A percentile compares a stretch with the other conserved stretches of the same genome.
These are phyloP conservation scores for Sporisorium scitamineum DNA, from an alignment of 1,284 basidiomycete genomes.

Conservation along the genomic window DNA sequence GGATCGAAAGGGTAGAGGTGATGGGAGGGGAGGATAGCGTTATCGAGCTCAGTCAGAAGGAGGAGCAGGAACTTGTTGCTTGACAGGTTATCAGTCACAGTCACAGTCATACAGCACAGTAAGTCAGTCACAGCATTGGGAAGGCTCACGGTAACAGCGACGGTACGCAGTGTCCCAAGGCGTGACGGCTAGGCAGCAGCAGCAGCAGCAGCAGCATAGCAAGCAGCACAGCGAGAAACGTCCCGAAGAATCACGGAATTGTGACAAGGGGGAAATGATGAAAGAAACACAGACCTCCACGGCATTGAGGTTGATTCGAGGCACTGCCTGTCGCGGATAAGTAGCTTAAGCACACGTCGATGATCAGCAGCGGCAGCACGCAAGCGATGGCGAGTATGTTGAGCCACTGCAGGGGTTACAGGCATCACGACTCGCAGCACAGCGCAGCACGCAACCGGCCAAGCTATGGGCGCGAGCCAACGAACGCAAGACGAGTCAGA, in stretches of 20 bases:
- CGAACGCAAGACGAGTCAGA: constrained; percentile 10
- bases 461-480: no score
- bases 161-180: not conserved
- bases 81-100: constrained; percentile 2
- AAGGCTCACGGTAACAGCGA: not conserved
- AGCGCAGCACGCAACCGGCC: constrained; percentile 3
- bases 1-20: constrained; percentile 1
- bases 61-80: constrained; percentile 6
- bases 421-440: constrained; percentile 22
- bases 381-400: constrained; percentile 9
- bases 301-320: constrained; percentile 18
- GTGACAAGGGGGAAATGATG: constrained; percentile 19
- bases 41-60: constrained; percentile 13
- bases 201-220: not conserved
- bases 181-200: constrained; percentile 6
- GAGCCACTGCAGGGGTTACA: constrained; percentile 1
- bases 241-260: not conserved
- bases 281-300: constrained; percentile 31
- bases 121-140: not conserved
- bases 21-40: constrained; percentile 25
- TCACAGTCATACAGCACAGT: not conserved
- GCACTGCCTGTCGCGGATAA: constrained; percentile 4
- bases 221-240: not conserved
- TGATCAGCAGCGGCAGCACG: constrained; percentile 39
- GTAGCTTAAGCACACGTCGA: constrained; percentile 20